phyloP scores from a whole-genome alignment of 2,329 filamentous ascomycete genomes.

The Cadophora gregata region DNA sequence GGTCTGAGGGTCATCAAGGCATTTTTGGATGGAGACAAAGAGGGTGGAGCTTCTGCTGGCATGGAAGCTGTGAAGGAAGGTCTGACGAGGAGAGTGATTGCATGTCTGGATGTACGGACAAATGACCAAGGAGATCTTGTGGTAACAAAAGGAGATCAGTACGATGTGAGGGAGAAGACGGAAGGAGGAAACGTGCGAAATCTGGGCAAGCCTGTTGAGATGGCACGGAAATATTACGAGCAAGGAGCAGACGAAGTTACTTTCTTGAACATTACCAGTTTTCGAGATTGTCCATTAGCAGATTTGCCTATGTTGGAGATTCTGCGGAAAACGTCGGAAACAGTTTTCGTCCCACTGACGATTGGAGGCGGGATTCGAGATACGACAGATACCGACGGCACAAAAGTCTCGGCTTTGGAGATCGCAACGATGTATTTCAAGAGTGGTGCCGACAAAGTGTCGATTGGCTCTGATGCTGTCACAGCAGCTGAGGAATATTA shows the following conservation, averaged over 20 bases:
- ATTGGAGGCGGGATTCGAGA: slow-evolving; percentile 96
- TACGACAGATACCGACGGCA: slow-evolving; percentile 87
- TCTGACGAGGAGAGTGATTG: slow-evolving; percentile 91
- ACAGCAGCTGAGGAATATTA: slow-evolving; percentile 92
- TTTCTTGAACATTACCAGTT: slow-evolving; percentile 97
- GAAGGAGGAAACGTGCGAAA: slow-evolving; percentile 77
- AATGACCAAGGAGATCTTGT: slow-evolving; percentile 96
- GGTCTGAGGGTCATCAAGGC: slow-evolving; percentile 83
- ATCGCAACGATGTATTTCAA: slow-evolving; percentile 98
- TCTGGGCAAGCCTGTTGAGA: slow-evolving; percentile 93
- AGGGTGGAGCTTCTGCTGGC: slow-evolving; percentile 42
- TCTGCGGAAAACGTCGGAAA: slow-evolving; percentile 81
- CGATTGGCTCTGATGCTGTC: slow-evolving; percentile 94
- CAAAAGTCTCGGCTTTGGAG: slow-evolving; percentile 84
- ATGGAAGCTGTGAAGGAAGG: slow-evolving; percentile 58
- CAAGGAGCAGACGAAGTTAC: slow-evolving; percentile 97
- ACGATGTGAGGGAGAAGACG: slow-evolving; percentile 92
- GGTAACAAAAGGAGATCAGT: slow-evolving; percentile 98
- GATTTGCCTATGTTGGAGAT: slow-evolving; percentile 98
- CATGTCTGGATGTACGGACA: slow-evolving; percentile 91
- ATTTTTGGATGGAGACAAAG: slow-evolving; percentile 77
- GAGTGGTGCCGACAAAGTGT: slow-evolving; percentile 95
- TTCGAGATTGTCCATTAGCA: slow-evolving; percentile 90
- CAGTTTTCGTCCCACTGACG: slow-evolving; percentile 94
- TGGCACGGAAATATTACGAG: slow-evolving; percentile 93